Conservation (phyloP, 306 rosid species). For the Begonia loranthoides region DNA sequence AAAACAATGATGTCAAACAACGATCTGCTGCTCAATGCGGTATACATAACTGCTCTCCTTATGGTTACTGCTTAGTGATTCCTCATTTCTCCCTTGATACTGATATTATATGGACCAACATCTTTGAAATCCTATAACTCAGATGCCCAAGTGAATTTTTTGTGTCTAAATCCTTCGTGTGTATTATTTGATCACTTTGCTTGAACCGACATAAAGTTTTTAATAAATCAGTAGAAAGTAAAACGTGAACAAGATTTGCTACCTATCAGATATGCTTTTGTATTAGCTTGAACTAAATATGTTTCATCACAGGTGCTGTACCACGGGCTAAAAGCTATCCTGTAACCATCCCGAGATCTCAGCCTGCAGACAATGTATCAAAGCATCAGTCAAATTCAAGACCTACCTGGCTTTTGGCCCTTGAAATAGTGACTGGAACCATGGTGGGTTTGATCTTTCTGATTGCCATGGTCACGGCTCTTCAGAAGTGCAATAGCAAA, state of each 20-base stretch:
- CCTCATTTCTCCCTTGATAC: too few relatives aligned
- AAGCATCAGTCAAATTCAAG: slow-evolving; percentile 42
- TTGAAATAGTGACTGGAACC: slow-evolving; percentile 84
- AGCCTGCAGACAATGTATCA: slow-evolving; percentile 15
- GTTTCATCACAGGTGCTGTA: slow-evolving; percentile 6
- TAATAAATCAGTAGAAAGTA: too few relatives aligned
- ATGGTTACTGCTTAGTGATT: too few relatives aligned
- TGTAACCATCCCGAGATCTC: slow-evolving; percentile 19
- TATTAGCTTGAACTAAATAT: background rate
- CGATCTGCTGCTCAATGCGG: slow-evolving; percentile 64
- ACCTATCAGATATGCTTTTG: too few relatives aligned
- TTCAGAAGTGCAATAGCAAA: slow-evolving; percentile 54
- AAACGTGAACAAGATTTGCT: too few relatives aligned
- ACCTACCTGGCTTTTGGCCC: slow-evolving; percentile 87
- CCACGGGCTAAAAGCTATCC: slow-evolving; percentile 47
- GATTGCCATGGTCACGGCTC: slow-evolving; percentile 51
- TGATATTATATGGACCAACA: too few relatives aligned
- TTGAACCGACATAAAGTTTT: too few relatives aligned
- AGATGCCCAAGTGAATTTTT: too few relatives aligned
- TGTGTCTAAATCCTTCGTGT: too few relatives aligned
- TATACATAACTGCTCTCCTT: slow-evolving; percentile 11
- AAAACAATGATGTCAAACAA: slow-evolving; percentile 38
- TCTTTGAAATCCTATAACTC: too few relatives aligned
- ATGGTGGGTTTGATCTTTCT: slow-evolving; percentile 68
- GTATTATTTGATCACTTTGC: too few relatives aligned